Percentiles rank a stretch among this genome's conserved stretches.
Conservation (phyloP, 1,284 basidiomycete species). For the Irpex sp. region DNA sequence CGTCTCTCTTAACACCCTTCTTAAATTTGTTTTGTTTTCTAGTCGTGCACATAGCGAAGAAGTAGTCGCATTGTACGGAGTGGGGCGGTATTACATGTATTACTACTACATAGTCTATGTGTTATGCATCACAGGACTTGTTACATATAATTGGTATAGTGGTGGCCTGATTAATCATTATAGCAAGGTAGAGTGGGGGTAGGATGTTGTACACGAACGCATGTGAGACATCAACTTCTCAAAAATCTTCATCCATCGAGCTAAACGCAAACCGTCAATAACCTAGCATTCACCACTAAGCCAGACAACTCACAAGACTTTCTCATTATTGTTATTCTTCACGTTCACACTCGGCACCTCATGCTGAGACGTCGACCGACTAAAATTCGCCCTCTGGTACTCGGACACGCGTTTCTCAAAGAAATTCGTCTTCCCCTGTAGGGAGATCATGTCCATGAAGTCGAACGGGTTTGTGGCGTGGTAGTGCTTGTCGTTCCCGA, state of each 20-base stretch:
- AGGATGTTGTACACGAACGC: too few relatives aligned
- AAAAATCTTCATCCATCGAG: conserved; percentile 38
- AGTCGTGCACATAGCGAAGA: conserved; percentile 84
- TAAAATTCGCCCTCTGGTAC: conserved; percentile 52
- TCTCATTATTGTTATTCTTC: conserved; percentile 9
- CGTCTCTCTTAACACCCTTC: conserved; percentile 19
- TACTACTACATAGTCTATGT: not conserved
- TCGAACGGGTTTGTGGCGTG: conserved; percentile 79
- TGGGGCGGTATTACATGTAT: not conserved
- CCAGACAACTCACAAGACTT: conserved; percentile 31
- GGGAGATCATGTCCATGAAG: conserved; percentile 94
- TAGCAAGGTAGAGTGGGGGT: too few relatives aligned
- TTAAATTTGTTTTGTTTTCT: not conserved
- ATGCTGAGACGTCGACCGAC: conserved; percentile 22
- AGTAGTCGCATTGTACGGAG: conserved; percentile 36
- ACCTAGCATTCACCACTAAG: not conserved
- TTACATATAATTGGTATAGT: not conserved
- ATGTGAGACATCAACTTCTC: conserved; percentile 3
- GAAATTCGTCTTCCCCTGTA: conserved; percentile 84
- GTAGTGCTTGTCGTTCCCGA: conserved; percentile 85
- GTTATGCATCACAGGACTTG: not conserved
- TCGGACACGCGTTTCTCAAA: conserved; percentile 91
- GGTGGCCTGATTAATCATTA: too few relatives aligned
- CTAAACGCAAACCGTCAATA: conserved; percentile 17
- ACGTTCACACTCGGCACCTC: not conserved